Base-by-base conservation (phyloP, 2,329 filamentous ascomycete genomes). In the Dothiorella sarmentorum region DNA sequence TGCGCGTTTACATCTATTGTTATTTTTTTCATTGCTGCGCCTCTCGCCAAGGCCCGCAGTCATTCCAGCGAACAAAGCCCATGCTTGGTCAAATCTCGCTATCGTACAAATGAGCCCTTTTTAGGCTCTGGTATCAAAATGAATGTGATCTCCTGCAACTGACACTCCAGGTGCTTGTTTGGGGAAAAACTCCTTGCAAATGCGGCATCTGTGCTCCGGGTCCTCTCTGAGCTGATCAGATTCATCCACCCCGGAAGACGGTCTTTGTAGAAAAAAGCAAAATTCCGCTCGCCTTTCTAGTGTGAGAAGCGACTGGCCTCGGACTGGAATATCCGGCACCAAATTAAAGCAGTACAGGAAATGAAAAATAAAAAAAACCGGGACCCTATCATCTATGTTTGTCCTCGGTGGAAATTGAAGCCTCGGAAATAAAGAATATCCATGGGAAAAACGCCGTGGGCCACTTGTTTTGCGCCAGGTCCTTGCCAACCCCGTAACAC, bases 401-500 rank as follows among this genome's bases (percentile, higher is more conserved):
- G 49, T 58, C 37, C 45, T 24, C 17, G 43, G 35, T n/a, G 37
- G 44, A 27, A 58, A 22, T 22, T 15, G 20, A 51, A 31, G 43
- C 44, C 43, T 22, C 10, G 20, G 15, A 3, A 18, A 37, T 37
- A 26, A 52, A 52, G 22, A 42, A 51, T 43, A 22, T 29, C 35
- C 17, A 15, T 42, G 42, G 35, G 18, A 24, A 31, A 35, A 42
- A 52, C 56, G 56, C 56, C 56, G 18, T 44, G 18, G 44, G 38
- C 35, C 33, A 40, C 40, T 31, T 52, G 45, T 52, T 51, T 55
- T 43, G 38, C 57, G 42, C 37, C 47, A 17, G 38, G 18, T 26
- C 45, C 29, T 40, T 38, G 38, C 31, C 58, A 60, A 42, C 52
- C 42, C 51, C 58, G 7, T 38, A 56, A 60, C 53, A 60, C 58